Evolutionary conservation across 2,329 filamentous ascomycete species (phyloP).

Genomic region (Talaromyces albobiverticillius): DNA sequence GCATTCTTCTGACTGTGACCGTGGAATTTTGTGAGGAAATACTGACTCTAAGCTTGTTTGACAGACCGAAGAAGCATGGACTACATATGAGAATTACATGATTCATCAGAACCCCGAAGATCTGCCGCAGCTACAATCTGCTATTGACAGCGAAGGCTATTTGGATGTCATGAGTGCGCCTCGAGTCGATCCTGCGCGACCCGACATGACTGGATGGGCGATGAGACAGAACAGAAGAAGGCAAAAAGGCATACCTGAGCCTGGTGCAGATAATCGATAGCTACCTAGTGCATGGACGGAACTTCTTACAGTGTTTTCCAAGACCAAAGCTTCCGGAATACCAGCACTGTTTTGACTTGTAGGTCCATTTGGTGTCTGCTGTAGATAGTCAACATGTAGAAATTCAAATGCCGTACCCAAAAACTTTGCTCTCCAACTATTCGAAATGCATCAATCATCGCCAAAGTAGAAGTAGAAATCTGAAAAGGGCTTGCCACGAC

Average conservation of each 20-base stretch:
- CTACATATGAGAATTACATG: slow-evolving; percentile 70
- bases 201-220: slow-evolving; percentile 43
- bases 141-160: slow-evolving; percentile 58
- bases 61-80: slow-evolving; percentile 66
- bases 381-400: too few relatives aligned
- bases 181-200: slow-evolving; percentile 42
- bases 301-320: too few relatives aligned
- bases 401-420: too few relatives aligned
- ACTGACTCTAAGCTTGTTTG: slow-evolving; percentile 17
- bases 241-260: slow-evolving; percentile 21
- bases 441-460: too few relatives aligned
- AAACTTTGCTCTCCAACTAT: too few relatives aligned
- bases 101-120: slow-evolving; percentile 50
- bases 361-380: too few relatives aligned
- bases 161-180: slow-evolving; percentile 62
- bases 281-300: too few relatives aligned
- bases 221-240: slow-evolving; percentile 43
- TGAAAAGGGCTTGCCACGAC: too few relatives aligned
- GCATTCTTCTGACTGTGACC: neutral
- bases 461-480: too few relatives aligned
- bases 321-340: too few relatives aligned
- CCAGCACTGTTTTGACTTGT: too few relatives aligned
- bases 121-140: slow-evolving; percentile 51
- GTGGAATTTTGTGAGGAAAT: neutral
- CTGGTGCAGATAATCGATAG: neutral